Conservation (phyloP, 106 monocot species). For the Allium cepa region DNA sequence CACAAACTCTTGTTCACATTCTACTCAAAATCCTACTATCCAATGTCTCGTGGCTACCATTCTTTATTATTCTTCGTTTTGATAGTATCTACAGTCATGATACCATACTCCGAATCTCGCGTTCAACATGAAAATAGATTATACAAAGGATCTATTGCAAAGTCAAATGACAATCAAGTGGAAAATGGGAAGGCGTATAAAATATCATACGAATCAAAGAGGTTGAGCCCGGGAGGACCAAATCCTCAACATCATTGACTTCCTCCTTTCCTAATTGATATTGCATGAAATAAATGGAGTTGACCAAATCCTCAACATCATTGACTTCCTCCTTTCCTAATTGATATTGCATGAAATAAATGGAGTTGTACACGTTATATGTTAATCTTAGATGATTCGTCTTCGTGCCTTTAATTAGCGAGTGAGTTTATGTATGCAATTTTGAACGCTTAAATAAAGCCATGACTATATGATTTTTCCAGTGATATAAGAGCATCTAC, state of each 20-base stretch:
- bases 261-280: no score
- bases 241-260: constrained; percentile 27
- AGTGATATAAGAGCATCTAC: no score
- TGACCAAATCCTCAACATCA: constrained; percentile 38
- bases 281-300: no score
- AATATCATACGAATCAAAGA: constrained; percentile 13
- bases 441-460: no score
- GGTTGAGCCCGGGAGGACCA: constrained; percentile 27
- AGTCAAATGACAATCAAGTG: background rate
- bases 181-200: background rate
- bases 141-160: background rate
- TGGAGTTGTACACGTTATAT: no score
- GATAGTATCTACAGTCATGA: constrained; percentile 9
- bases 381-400: no score
- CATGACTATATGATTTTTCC: no score
- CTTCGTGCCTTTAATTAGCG: no score
- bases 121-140: background rate
- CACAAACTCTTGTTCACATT: constrained; percentile 12
- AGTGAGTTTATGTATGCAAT: no score
- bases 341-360: no score
- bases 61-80: constrained; percentile 12
- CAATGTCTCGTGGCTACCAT: background rate
- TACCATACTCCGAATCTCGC: constrained; percentile 2
- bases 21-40: background rate
- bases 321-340: background rate